Percentiles rank a stretch among this genome's conserved stretches.
phyloP scores from a whole-genome alignment of 2,329 filamentous ascomycete species.

The Monosporascus sp. region DNA sequence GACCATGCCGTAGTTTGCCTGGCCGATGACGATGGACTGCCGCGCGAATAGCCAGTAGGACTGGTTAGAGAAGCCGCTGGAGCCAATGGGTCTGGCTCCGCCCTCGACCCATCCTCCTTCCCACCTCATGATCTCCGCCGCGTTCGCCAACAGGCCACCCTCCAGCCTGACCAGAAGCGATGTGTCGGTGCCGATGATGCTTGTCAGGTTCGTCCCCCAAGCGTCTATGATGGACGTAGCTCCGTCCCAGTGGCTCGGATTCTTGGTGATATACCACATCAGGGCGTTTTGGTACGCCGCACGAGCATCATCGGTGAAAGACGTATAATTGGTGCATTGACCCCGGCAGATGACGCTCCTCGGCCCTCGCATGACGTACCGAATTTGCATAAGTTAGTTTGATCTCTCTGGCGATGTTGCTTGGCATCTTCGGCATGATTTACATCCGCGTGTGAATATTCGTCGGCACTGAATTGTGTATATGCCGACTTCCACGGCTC shows the following conservation, averaged over 20 bases:
- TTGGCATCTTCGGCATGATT: too few species aligned
- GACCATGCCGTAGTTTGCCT: slow-evolving; percentile 38
- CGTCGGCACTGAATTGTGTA: slow-evolving; percentile 10
- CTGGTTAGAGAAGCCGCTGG: slow-evolving; percentile 32
- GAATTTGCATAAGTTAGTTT: neutral
- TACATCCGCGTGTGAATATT: slow-evolving; percentile 7
- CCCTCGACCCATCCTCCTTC: slow-evolving; percentile 34
- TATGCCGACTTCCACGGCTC: slow-evolving; percentile 13
- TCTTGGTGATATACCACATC: slow-evolving; percentile 38
- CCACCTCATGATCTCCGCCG: slow-evolving; percentile 40
- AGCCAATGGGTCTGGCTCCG: slow-evolving; percentile 29
- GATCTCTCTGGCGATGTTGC: too few species aligned
- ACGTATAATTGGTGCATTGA: slow-evolving; percentile 29
- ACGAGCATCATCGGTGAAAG: slow-evolving; percentile 30
- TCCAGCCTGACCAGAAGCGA: slow-evolving; percentile 34
- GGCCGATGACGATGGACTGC: slow-evolving; percentile 32
- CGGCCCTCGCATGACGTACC: slow-evolving; percentile 28
- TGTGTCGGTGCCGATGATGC: slow-evolving; percentile 28
- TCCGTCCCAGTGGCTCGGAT: slow-evolving; percentile 29
- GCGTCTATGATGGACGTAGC: slow-evolving; percentile 32
- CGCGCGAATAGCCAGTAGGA: slow-evolving; percentile 37
- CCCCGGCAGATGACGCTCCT: slow-evolving; percentile 27
- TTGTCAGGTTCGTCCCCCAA: slow-evolving; percentile 28
- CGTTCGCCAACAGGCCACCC: slow-evolving; percentile 35
- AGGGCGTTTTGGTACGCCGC: slow-evolving; percentile 36